These are phyloP conservation scores for Apophysomyces variabilis DNA, from an alignment of 371 early-diverging fungal genomes.

Conservation along the genomic window DNA sequence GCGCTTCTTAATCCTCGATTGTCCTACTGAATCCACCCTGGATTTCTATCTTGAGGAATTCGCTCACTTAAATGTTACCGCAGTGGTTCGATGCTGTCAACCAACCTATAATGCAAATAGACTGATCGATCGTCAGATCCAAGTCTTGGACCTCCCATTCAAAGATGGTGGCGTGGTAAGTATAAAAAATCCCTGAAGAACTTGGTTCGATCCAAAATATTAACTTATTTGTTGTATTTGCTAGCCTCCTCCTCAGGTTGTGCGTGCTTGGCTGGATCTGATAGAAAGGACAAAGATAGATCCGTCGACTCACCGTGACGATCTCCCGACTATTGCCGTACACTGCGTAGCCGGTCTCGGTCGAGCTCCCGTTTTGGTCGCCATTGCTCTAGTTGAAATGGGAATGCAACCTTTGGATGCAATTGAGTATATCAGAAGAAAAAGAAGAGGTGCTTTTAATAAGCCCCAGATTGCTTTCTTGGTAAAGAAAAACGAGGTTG, in stretches of 20 bases:
- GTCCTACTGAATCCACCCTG: conserved; percentile 85
- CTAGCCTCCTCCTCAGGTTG: conserved; percentile 69
- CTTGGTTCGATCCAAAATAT: background rate
- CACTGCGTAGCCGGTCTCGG: conserved; percentile 91
- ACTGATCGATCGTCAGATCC: conserved; percentile 61
- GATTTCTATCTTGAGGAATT: conserved; percentile 81
- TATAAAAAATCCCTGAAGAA: background rate
- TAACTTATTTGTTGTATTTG: background rate
- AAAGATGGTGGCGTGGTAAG: conserved; percentile 69
- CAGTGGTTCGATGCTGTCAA: conserved; percentile 86
- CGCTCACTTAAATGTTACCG: conserved; percentile 70
- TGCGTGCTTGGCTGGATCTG: conserved; percentile 76
- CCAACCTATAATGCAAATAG: conserved; percentile 78
- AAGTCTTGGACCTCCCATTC: conserved; percentile 46
- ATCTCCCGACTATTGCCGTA: conserved; percentile 73
- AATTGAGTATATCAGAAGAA: conserved; percentile 73
- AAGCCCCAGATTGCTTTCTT: conserved; percentile 80
- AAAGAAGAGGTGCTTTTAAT: conserved; percentile 85
- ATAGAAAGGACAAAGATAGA: conserved; percentile 52
- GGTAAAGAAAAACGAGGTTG: conserved; percentile 36
- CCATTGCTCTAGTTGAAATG: conserved; percentile 82
- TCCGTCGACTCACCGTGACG: conserved; percentile 32
- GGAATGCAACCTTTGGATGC: conserved; percentile 83
- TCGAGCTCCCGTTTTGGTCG: conserved; percentile 72
- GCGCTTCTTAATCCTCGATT: conserved; percentile 88